Evolutionary conservation across 768 basidiomycete species (phyloP).

Genomic region (Nidula microcarpa): DNA sequence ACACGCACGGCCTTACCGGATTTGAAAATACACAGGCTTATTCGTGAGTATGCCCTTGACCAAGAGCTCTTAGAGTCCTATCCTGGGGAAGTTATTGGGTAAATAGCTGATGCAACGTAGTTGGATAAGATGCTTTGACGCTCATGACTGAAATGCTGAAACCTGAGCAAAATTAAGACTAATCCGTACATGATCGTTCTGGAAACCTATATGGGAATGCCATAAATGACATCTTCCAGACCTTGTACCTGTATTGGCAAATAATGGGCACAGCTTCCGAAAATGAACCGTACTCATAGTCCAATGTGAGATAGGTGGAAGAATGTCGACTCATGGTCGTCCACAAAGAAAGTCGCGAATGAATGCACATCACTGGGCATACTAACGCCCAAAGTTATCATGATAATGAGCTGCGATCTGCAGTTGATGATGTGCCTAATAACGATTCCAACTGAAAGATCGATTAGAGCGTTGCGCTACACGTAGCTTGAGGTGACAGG

Average conservation of each 20-base stretch:
- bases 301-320: background rate
- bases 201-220: background rate
- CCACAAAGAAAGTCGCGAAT: background rate
- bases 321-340: background rate
- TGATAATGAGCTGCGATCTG: background rate
- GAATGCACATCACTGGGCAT: background rate
- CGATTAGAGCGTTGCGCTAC: background rate
- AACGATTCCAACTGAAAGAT: background rate
- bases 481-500: background rate
- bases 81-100: too few species aligned
- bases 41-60: too few species aligned
- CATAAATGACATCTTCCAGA: background rate
- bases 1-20: too few species aligned
- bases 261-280: background rate
- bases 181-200: background rate
- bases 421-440: background rate
- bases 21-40: too few species aligned
- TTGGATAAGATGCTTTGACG: too few species aligned
- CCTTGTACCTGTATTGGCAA: background rate
- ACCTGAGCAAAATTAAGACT: background rate
- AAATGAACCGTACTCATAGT: background rate
- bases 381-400: background rate
- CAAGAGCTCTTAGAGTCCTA: too few species aligned
- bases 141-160: too few species aligned
- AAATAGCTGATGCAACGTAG: too few species aligned